phyloP scores from a whole-genome alignment of 2,329 filamentous ascomycete genomes.

The Fusarium udum region DNA sequence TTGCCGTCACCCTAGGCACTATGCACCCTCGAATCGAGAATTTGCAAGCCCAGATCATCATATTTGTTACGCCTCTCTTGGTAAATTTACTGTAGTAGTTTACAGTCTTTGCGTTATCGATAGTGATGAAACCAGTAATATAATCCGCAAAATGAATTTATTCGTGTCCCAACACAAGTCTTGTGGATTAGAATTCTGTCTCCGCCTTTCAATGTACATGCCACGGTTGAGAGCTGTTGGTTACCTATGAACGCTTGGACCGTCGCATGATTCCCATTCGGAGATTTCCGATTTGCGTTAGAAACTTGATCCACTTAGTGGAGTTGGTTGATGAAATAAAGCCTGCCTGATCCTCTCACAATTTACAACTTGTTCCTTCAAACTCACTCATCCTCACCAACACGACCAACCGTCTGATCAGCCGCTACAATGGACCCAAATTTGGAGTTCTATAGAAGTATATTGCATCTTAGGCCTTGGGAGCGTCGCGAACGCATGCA shows the following conservation, averaged over 20 bases:
- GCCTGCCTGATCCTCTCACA: not conserved
- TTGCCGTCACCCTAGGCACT: slow-evolving; percentile 73
- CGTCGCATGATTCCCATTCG: not conserved
- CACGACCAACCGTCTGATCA: not conserved
- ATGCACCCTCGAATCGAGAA: slow-evolving; percentile 38
- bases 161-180: no score
- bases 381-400: not conserved
- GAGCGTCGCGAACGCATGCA: not conserved
- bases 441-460: not conserved
- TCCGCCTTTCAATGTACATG: not conserved
- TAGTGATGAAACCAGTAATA: no score
- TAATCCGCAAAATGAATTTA: no score
- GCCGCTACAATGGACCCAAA: not conserved
- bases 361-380: not conserved
- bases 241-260: not conserved
- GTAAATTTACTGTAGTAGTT: no score
- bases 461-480: not conserved
- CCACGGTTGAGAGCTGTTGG: not conserved
- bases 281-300: not conserved
- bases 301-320: not conserved
- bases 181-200: not conserved
- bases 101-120: no score
- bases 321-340: not conserved
- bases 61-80: not conserved
- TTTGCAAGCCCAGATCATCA: not conserved